phyloP scores from a whole-genome alignment of 805 yeast species.

The Limtongia smithiae region DNA sequence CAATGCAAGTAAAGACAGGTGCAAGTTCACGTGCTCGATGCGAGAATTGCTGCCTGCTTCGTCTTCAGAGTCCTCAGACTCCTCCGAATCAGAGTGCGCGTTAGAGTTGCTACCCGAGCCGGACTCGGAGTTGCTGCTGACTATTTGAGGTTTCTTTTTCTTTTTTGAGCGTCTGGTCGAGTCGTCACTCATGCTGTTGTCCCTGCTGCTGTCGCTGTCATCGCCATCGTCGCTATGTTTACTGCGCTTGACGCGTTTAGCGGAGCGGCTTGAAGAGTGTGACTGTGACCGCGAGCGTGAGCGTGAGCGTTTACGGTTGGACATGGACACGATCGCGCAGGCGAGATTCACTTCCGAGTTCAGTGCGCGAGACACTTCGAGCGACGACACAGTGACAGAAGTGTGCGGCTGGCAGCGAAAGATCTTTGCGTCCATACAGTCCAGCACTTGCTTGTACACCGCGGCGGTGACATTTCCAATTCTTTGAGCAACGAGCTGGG shows the following conservation, averaged over 20 bases:
- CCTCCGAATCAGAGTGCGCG: neutral
- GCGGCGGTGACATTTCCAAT: conserved; percentile 66
- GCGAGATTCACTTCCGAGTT: conserved; percentile 26
- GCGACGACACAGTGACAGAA: conserved; percentile 37
- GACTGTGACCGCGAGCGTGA: neutral
- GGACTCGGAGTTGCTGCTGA: too few relatives aligned
- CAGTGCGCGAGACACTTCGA: conserved; percentile 35
- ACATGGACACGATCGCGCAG: conserved; percentile 20
- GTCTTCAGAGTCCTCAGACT: neutral
- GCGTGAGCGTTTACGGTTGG: conserved; percentile 10
- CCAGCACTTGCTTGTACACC: conserved; percentile 59
- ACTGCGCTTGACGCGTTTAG: conserved; percentile 31
- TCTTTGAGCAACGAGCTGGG: conserved; percentile 58
- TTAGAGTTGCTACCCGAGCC: conserved; percentile 13
- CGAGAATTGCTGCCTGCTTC: conserved; percentile 4
- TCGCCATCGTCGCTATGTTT: conserved; percentile 33
- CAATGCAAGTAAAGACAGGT: conserved; percentile 61
- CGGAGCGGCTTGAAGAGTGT: conserved; percentile 9
- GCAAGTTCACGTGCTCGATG: conserved; percentile 37
- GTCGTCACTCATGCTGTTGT: conserved; percentile 21
- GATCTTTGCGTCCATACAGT: conserved; percentile 52
- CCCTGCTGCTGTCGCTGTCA: conserved; percentile 32
- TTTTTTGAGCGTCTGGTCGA: conserved; percentile 38
- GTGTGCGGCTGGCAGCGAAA: conserved; percentile 36
- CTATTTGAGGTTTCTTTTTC: conserved; percentile 12